A percentile compares a stretch with the other conserved stretches of the same genome.
Evolutionary conservation across 2,329 filamentous ascomycete genomes (phyloP).

Genomic region (Hypoxylon sp.): DNA sequence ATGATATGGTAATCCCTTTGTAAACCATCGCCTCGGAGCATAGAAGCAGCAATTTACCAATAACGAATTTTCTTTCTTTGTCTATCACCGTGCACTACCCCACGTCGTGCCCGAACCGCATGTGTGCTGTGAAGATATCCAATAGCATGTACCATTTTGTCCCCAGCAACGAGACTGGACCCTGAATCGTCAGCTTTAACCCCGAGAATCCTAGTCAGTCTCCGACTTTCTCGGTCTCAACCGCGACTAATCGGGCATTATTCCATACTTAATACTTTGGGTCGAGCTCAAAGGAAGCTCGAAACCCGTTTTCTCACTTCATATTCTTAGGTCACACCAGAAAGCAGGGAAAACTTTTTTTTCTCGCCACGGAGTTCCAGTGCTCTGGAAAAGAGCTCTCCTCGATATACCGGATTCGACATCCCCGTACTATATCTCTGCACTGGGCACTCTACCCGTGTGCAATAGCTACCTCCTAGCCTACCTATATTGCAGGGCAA

Average conservation of each 20-base stretch:
- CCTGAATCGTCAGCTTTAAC: conserved; percentile 10
- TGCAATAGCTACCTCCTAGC: conserved; percentile 8
- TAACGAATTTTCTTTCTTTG: background rate
- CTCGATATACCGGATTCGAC: background rate
- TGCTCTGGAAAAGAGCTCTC: background rate
- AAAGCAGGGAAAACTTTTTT: background rate
- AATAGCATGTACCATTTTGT: conserved; percentile 5
- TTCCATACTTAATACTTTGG: conserved; percentile 31
- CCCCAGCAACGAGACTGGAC: conserved; percentile 5
- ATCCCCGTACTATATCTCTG: background rate
- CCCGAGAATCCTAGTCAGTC: conserved; percentile 12
- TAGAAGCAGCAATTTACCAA: background rate
- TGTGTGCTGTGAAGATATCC: conserved; percentile 2
- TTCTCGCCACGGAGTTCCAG: background rate
- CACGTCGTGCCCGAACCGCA: conserved; percentile 6
- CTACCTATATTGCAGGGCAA: conserved; percentile 8
- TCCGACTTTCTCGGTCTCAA: conserved; percentile 16
- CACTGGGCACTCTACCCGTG: background rate
- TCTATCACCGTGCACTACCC: conserved; percentile 9
- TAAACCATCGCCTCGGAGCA: background rate
- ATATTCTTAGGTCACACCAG: background rate
- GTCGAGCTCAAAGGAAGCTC: conserved; percentile 4
- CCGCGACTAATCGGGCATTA: background rate
- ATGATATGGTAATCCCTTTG: conserved; percentile 7
- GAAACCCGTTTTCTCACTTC: conserved; percentile 5